phyloP scores from a whole-genome alignment of 1,284 basidiomycete genomes.

The Dichomitus squalens region DNA sequence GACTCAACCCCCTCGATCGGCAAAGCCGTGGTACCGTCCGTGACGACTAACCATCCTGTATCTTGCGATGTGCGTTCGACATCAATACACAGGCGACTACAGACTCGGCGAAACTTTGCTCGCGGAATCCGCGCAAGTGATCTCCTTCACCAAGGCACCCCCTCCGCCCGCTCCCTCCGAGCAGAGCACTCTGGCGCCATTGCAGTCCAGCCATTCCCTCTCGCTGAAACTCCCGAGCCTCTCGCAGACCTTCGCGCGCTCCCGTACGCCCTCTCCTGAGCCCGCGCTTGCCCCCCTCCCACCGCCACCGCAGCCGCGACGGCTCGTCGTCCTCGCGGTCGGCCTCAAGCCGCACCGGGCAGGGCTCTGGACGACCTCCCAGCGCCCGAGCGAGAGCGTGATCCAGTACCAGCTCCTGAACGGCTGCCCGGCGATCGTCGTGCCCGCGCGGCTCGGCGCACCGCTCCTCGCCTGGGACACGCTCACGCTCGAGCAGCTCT shows the following conservation, averaged over 20 bases:
- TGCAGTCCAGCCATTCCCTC: slow-evolving; percentile 3
- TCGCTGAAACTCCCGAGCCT: slow-evolving; percentile 31
- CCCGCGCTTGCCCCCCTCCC: slow-evolving; percentile 46
- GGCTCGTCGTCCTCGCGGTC: slow-evolving; percentile 56
- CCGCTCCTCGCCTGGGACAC: slow-evolving; percentile 66
- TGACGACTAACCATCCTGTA: background rate
- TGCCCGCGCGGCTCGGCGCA: slow-evolving; percentile 59
- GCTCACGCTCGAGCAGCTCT: slow-evolving; percentile 58
- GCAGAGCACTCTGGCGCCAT: slow-evolving; percentile 9
- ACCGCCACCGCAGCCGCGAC: slow-evolving; percentile 47
- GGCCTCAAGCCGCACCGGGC: slow-evolving; percentile 62
- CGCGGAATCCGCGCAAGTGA: slow-evolving; percentile 52
- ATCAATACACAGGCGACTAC: slow-evolving; percentile 51
- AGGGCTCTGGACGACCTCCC: slow-evolving; percentile 56
- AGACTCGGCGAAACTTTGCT: slow-evolving; percentile 60
- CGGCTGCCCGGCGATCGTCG: slow-evolving; percentile 60
- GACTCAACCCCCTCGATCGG: background rate
- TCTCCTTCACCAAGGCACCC: slow-evolving; percentile 45
- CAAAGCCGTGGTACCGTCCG: background rate
- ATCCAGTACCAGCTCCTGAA: slow-evolving; percentile 63
- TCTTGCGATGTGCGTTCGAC: background rate
- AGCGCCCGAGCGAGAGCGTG: slow-evolving; percentile 61
- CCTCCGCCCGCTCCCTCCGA: slow-evolving; percentile 17
- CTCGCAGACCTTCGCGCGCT: slow-evolving; percentile 46
- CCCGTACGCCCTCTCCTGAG: slow-evolving; percentile 53